Conservation (phyloP, 768 basidiomycete genomes). For the Pholiota molesta region DNA sequence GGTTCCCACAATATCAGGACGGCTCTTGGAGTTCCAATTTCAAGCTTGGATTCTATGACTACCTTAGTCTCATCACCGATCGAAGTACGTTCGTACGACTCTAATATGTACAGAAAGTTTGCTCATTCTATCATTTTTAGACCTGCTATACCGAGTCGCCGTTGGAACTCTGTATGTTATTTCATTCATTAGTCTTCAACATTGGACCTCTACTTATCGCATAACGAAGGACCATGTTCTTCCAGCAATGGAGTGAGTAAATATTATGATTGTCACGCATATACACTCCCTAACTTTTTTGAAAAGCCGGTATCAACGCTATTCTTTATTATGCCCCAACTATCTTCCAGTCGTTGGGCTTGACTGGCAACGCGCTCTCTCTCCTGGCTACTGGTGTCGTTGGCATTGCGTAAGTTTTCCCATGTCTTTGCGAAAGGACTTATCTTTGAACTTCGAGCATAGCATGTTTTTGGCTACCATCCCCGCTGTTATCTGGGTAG, state of each 20-base stretch:
- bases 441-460: not conserved
- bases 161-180: constrained; percentile 56
- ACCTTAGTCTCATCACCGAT: constrained; percentile 60
- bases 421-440: not conserved
- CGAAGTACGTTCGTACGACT: constrained; percentile 35
- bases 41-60: constrained; percentile 62
- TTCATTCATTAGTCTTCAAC: not conserved
- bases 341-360: constrained; percentile 65
- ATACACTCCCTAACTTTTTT: constrained; percentile 1
- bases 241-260: constrained; percentile 74
- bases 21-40: constrained; percentile 57
- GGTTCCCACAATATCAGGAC: constrained; percentile 69
- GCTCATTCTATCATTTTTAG: constrained; percentile 29
- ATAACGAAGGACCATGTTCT: constrained; percentile 63
- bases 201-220: not conserved
- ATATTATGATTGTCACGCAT: not conserved
- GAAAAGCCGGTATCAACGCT: constrained; percentile 62
- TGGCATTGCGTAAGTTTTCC: constrained; percentile 64
- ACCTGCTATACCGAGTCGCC: constrained; percentile 62
- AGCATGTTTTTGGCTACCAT: constrained; percentile 80
- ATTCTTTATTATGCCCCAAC: constrained; percentile 78
- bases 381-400: constrained; percentile 68
- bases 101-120: not conserved
- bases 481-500: constrained; percentile 82
- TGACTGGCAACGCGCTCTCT: constrained; percentile 61